These are phyloP conservation scores for Austropuccinia psidii DNA, from an alignment of 1,284 basidiomycete genomes.

Conservation along the genomic window DNA sequence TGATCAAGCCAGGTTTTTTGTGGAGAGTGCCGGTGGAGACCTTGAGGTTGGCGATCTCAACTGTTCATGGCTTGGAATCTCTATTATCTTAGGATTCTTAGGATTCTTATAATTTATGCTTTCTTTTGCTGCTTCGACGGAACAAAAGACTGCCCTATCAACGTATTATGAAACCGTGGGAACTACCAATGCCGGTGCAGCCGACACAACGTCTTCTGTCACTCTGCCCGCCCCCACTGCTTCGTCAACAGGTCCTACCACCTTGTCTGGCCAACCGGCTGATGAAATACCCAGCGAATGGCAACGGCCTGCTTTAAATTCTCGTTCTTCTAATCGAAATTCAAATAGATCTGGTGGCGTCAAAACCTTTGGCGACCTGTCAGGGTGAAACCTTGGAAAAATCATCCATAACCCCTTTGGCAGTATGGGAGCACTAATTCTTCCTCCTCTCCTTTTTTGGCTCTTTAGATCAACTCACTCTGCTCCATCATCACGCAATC, in stretches of 20 bases:
- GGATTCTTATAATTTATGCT: background rate
- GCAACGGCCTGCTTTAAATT: slow-evolving; percentile 20
- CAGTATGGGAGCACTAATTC: too few relatives aligned
- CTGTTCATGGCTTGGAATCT: background rate
- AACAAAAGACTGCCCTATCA: slow-evolving; percentile 46
- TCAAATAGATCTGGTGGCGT: slow-evolving; percentile 26
- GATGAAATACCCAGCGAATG: slow-evolving; percentile 42
- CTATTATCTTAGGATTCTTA: background rate
- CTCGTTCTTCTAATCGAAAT: background rate
- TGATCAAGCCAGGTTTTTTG: slow-evolving; percentile 48
- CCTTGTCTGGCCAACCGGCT: slow-evolving; percentile 47
- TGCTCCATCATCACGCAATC: background rate
- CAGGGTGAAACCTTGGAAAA: slow-evolving; percentile 3
- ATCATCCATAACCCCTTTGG: background rate
- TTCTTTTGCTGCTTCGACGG: background rate
- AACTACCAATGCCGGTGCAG: slow-evolving; percentile 38
- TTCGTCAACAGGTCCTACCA: slow-evolving; percentile 43
- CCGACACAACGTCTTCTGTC: slow-evolving; percentile 20
- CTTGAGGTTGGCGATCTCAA: slow-evolving; percentile 39
- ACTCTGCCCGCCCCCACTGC: slow-evolving; percentile 17
- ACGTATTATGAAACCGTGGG: slow-evolving; percentile 47
- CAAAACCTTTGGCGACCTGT: slow-evolving; percentile 23
- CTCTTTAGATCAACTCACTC: background rate
- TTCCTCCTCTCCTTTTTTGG: background rate
- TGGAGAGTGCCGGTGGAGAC: slow-evolving; percentile 47